Base-by-base conservation (phyloP, 768 basidiomycete genomes). In the Fistulinella prunicolor region DNA sequence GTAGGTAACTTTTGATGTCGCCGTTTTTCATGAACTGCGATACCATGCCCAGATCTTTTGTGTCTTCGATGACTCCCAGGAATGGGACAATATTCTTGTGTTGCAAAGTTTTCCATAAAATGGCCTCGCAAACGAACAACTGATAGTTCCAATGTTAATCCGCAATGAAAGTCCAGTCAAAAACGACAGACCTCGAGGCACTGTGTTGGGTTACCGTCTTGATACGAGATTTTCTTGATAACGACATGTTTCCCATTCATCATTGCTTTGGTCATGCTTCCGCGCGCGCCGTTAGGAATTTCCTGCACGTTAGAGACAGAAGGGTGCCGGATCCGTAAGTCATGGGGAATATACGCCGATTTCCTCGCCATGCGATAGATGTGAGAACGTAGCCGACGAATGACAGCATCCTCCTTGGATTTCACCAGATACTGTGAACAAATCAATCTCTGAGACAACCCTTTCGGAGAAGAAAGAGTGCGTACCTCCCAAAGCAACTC, bases 281-380 rank as follows among this genome's bases (percentile, higher is more conserved):
- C 61, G 20, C 55, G 52, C n/a, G 52, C 60, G 3, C 67, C 65
- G 6, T 20, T 2, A 17, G 17, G 42, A 20, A 55, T 21, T 19
- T 2, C 0, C 1, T 8, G 43, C 30, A 9, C 22, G 14, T 36
- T 22, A 2, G 42, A 41, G 22, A 50, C 36, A 14, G 43, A 49
- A 12, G 40, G 9, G 22, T 6, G 22, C 36, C 9, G 21, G 17
- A 63, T 65, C 17, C 10, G 42, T n/a, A 63, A n/a, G n/a, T 2
- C 47, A 38, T 1, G 28, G 12, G 61, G 66, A 13, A 65, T 40
- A 38, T 65, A 50, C 16, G 50, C 54, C 4, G 51, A 65, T 34
- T 66, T 65, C 38, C 63, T 63, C 21, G 66, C 50, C 54, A 67
- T 51, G 28, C 66, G 63, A 14, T 64, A 60, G 28, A 64, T 54